Conservation (phyloP, 164 flowering plant species). For the Sedum album region DNA sequence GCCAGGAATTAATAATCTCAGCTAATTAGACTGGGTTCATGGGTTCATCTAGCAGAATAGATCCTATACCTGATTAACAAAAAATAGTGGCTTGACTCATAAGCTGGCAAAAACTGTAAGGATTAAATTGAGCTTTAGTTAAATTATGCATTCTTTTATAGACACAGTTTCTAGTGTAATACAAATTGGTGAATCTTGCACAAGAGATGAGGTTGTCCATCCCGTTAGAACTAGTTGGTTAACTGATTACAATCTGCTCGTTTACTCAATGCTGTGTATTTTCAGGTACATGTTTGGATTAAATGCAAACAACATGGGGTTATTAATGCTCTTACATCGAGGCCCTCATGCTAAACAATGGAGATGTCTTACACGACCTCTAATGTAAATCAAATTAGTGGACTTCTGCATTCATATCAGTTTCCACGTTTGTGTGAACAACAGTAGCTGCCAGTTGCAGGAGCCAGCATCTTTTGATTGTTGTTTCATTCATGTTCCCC, state of each 20-base stretch:
- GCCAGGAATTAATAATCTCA: neutral
- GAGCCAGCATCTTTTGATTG: neutral
- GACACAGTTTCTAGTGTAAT: neutral
- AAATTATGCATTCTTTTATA: neutral
- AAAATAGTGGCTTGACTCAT: neutral
- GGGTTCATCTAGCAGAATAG: neutral
- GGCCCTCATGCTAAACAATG: neutral
- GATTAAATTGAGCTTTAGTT: neutral
- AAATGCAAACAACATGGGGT: neutral
- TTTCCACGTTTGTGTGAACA: neutral
- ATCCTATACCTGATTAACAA: neutral
- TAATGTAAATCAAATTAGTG: neutral
- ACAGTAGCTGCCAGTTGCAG: neutral
- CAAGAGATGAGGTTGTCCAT: too few species aligned
- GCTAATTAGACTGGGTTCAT: neutral
- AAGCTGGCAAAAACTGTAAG: neutral
- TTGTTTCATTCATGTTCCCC: neutral
- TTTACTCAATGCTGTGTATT: too few species aligned
- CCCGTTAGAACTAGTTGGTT: too few species aligned
- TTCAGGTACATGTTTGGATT: neutral
- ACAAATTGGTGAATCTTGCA: too few species aligned
- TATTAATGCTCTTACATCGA: neutral
- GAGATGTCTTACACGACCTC: neutral
- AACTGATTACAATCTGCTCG: too few species aligned
- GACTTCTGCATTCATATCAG: neutral